A percentile compares a stretch with the other conserved stretches of the same genome.
Evolutionary conservation across 2,329 filamentous ascomycete species (phyloP).

Genomic region (Sclerotinia subarctica): DNA sequence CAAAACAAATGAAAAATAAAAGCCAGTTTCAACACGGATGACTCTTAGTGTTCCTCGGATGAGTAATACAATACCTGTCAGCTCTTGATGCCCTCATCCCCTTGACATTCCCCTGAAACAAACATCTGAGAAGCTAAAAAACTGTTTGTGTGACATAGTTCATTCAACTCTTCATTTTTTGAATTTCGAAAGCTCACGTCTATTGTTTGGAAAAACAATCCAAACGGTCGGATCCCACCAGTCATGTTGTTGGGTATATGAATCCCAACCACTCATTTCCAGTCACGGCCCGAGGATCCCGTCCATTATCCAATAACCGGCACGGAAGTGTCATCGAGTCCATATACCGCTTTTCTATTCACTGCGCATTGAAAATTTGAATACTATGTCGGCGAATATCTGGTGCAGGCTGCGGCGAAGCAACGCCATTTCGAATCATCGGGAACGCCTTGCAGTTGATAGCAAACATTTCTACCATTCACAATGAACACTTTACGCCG

Average conservation of each 20-base stretch:
- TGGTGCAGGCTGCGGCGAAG: constrained; percentile 19
- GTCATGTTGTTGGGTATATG: not conserved
- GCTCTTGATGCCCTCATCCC: not conserved
- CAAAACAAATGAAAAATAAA: constrained; percentile 5
- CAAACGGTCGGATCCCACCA: constrained; percentile 16
- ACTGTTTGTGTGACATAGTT: constrained; percentile 1
- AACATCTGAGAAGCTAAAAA: constrained; percentile 16
- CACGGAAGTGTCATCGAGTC: constrained; percentile 9
- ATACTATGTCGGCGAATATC: constrained; percentile 15
- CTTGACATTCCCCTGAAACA: constrained; percentile 2
- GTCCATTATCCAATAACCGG: constrained; percentile 14
- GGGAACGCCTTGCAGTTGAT: constrained; percentile 21
- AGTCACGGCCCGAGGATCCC: constrained; percentile 19
- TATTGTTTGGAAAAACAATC: constrained; percentile 1
- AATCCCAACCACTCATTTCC: constrained; percentile 4
- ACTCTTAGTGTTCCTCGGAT: not conserved
- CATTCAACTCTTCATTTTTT: not conserved
- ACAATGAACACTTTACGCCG: constrained; percentile 10
- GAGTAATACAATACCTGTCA: not conserved
- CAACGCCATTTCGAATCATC: constrained; percentile 20
- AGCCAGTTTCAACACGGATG: constrained; percentile 6
- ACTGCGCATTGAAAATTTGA: constrained; percentile 10
- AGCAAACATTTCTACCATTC: constrained; percentile 19
- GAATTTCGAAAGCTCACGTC: not conserved
- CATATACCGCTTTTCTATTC: constrained; percentile 13